Percentiles rank a stretch among this genome's conserved stretches.
phyloP scores from a whole-genome alignment of 164 flowering plant species.

The Protea cynaroides region DNA sequence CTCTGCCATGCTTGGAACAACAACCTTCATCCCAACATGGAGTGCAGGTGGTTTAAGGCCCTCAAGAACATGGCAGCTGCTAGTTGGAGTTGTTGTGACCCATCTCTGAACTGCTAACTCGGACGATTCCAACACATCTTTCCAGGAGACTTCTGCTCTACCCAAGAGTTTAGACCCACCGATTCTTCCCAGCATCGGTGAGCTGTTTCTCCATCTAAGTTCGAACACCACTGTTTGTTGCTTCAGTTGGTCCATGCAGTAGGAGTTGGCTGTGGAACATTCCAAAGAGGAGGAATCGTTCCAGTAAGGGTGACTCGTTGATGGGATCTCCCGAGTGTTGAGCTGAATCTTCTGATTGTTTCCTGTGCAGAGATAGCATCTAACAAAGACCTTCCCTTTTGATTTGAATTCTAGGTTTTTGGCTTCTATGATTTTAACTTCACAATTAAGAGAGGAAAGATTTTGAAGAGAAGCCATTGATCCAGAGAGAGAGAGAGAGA shows the following conservation, averaged over 20 bases:
- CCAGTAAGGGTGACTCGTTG: slow-evolving; percentile 32
- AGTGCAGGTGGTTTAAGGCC: slow-evolving; percentile 21
- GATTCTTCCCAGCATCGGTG: slow-evolving; percentile 23
- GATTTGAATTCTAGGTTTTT: slow-evolving; percentile 36
- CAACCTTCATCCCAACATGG: slow-evolving; percentile 16
- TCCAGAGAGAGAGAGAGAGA: slow-evolving; percentile 11
- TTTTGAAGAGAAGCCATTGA: slow-evolving; percentile 9
- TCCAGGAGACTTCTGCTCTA: slow-evolving; percentile 53
- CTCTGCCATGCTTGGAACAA: neutral
- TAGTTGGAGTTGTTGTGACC: slow-evolving; percentile 12
- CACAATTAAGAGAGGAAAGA: slow-evolving; percentile 22
- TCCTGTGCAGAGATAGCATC: slow-evolving; percentile 51
- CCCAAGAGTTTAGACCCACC: slow-evolving; percentile 42
- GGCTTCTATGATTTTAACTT: slow-evolving; percentile 47
- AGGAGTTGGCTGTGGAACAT: slow-evolving; percentile 16
- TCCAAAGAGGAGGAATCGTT: slow-evolving; percentile 45
- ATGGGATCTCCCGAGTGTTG: slow-evolving; percentile 37
- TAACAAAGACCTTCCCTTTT: slow-evolving; percentile 34
- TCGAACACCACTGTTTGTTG: slow-evolving; percentile 47
- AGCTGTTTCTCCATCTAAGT: slow-evolving; percentile 42
- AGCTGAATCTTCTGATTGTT: slow-evolving; percentile 35
- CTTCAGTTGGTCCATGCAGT: slow-evolving; percentile 18
- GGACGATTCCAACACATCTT: slow-evolving; percentile 34
- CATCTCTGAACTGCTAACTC: slow-evolving; percentile 46
- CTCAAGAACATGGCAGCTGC: neutral